Conservation (phyloP, 2,329 filamentous ascomycete species). For the Aureobasidium sp. region DNA sequence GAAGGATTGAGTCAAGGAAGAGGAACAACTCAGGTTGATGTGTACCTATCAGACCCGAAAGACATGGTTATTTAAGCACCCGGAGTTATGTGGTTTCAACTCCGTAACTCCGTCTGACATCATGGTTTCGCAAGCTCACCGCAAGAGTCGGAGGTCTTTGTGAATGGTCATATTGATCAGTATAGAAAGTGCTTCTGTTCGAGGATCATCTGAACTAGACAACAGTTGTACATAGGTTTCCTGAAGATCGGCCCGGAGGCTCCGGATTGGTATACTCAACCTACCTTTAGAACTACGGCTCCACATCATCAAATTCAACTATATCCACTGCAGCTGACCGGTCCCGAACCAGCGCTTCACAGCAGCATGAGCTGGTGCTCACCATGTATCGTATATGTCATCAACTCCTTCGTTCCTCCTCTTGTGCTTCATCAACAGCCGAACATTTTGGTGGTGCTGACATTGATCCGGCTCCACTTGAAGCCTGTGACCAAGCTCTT, state of each 20-base stretch:
- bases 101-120: not conserved
- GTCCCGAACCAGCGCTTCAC: not conserved
- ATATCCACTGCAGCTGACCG: not conserved
- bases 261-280: not conserved
- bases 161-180: not conserved
- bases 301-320: not conserved
- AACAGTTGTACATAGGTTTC: not conserved
- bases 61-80: not conserved
- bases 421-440: constrained; percentile 25
- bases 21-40: not conserved
- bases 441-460: constrained; percentile 59
- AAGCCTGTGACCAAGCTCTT: constrained; percentile 38
- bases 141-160: not conserved
- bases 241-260: not conserved
- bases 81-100: not conserved
- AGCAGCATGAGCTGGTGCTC: not conserved
- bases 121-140: not conserved
- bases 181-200: not conserved
- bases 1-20: not conserved
- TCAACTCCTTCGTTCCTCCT: not conserved
- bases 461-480: constrained; percentile 60
- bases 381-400: not conserved
- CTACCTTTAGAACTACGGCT: constrained; percentile 1
- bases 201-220: not conserved
- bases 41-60: not conserved